phyloP scores from a whole-genome alignment of 2,329 filamentous ascomycete genomes.

The Cladosporium cucumerinum region DNA sequence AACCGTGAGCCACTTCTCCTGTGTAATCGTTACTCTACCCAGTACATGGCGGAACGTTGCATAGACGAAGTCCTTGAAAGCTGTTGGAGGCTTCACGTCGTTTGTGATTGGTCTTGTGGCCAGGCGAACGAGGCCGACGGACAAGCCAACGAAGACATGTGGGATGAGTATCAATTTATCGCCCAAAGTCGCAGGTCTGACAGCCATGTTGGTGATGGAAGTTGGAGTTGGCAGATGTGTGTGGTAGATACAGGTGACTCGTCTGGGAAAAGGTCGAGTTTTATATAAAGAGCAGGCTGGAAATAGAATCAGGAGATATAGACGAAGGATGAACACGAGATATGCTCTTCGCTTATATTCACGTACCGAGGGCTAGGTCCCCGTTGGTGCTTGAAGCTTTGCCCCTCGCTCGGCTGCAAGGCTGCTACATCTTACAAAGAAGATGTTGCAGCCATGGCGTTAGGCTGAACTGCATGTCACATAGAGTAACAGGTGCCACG shows the following conservation, averaged over 20 bases:
- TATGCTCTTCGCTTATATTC: neutral
- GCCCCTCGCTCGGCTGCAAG: neutral
- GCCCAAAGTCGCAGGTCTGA: neutral
- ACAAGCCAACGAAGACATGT: neutral
- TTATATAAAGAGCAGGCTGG: too few species aligned
- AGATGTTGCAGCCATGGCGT: neutral
- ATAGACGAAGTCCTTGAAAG: constrained; percentile 10
- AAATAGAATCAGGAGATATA: neutral
- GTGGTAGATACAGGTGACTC: too few species aligned
- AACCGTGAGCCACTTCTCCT: constrained; percentile 36
- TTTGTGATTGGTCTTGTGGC: constrained; percentile 6
- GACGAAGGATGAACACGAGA: neutral
- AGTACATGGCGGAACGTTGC: constrained; percentile 1
- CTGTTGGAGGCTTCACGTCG: constrained; percentile 5
- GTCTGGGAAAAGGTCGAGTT: too few species aligned
- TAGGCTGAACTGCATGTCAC: neutral
- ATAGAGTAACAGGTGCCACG: neutral
- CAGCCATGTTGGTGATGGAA: constrained; percentile 3
- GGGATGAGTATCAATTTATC: constrained; percentile 9
- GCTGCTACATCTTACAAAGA: neutral
- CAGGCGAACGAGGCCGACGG: constrained; percentile 1
- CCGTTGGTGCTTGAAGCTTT: neutral
- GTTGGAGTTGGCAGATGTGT: neutral
- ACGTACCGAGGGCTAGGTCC: neutral
- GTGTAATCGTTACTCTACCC: constrained; percentile 25